Conservation (phyloP, 805 yeast species). For the Starmerella vitae region DNA sequence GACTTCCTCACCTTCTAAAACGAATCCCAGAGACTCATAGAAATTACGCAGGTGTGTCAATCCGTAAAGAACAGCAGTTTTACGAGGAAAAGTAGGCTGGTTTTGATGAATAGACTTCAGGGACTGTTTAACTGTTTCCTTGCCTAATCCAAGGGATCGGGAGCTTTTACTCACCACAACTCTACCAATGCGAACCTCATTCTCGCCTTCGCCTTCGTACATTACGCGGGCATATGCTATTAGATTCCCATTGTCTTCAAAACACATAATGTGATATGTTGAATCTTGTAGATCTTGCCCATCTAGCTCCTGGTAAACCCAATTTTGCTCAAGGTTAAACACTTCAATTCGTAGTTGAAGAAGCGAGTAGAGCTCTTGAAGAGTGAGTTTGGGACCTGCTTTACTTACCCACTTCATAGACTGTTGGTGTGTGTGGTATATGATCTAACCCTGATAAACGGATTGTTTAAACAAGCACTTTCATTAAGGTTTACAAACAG, state of each 20-base stretch:
- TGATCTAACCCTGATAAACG: too few species aligned
- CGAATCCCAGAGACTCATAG: slow-evolving; percentile 18
- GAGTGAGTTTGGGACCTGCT: slow-evolving; percentile 11
- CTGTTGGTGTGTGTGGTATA: too few species aligned
- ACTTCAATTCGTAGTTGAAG: slow-evolving; percentile 17
- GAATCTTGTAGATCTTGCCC: slow-evolving; percentile 14
- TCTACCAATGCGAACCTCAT: slow-evolving; percentile 16
- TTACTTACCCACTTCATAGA: slow-evolving; percentile 11
- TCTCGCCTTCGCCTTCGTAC: slow-evolving; percentile 2
- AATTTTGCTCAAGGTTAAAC: slow-evolving; percentile 21
- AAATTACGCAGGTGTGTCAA: slow-evolving; percentile 16
- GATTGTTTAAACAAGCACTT: too few species aligned
- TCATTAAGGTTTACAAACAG: too few species aligned
- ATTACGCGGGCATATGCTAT: slow-evolving; percentile 10
- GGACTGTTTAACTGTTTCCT: slow-evolving; percentile 5
- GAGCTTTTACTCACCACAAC: slow-evolving; percentile 10
- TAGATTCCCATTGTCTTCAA: neutral
- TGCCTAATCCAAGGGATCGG: slow-evolving; percentile 17
- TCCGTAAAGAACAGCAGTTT: slow-evolving; percentile 15
- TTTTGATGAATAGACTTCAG: slow-evolving; percentile 4
- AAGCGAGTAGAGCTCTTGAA: slow-evolving; percentile 11
- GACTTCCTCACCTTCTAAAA: slow-evolving; percentile 12
- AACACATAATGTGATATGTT: slow-evolving; percentile 13
- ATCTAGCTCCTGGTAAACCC: slow-evolving; percentile 20
- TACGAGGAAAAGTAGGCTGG: slow-evolving; percentile 1